Percentiles rank a stretch among this genome's conserved stretches.
These are phyloP conservation scores for Sporothrix pallida DNA, from an alignment of 2,329 filamentous ascomycete genomes.

Conservation along the genomic window DNA sequence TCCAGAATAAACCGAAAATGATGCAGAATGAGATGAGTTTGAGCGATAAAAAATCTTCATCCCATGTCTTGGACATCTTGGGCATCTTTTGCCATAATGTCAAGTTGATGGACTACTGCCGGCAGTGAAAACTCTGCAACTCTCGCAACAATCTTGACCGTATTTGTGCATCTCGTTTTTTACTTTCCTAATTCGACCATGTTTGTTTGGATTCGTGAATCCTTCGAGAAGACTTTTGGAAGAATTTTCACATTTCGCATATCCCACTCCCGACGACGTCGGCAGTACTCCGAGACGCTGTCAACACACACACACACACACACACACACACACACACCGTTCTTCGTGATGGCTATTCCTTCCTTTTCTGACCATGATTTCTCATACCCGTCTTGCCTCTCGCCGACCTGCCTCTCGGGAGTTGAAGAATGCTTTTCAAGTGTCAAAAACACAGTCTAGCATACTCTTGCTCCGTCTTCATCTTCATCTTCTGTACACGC, in stretches of 20 bases:
- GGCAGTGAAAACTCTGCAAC: neutral
- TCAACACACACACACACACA: too few relatives aligned
- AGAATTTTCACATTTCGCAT: neutral
- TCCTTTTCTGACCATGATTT: neutral
- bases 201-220: neutral
- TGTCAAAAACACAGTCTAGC: neutral
- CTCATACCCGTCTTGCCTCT: neutral
- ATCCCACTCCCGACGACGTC: neutral
- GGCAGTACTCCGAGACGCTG: neutral
- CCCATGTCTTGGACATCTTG: too few relatives aligned
- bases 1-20: neutral
- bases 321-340: too few relatives aligned
- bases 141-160: too few relatives aligned
- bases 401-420: neutral
- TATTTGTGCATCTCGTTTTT: neutral
- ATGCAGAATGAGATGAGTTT: neutral
- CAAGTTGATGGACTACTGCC: neutral
- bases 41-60: slow-evolving; percentile 1
- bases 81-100: neutral
- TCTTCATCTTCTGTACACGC: neutral
- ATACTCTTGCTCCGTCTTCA: neutral
- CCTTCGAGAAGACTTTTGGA: too few relatives aligned
- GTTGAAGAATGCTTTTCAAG: neutral
- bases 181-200: neutral
- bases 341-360: neutral